A percentile compares a stretch with the other conserved stretches of the same genome.
phyloP scores from a whole-genome alignment of 1,284 basidiomycete species.

The Moesziomyces globuligerus region DNA sequence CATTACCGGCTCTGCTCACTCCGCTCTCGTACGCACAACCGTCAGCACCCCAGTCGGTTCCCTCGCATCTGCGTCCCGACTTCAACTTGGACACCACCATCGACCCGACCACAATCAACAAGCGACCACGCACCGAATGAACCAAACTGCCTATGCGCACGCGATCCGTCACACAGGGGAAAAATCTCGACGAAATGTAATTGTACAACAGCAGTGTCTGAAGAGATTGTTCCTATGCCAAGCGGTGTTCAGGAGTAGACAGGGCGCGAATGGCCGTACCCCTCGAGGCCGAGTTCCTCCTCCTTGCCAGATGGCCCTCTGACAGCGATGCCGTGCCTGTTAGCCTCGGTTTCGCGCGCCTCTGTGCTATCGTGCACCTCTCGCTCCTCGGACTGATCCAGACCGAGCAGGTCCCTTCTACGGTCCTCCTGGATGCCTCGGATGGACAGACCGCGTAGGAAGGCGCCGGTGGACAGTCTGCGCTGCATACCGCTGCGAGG shows the following conservation, averaged over 20 bases:
- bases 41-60: not conserved
- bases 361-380: conserved; percentile 5
- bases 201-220: conserved; percentile 5
- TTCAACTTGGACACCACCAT: conserved; percentile 15
- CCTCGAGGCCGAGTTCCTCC: conserved; percentile 42
- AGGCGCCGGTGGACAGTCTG: conserved; percentile 56
- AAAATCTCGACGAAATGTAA: no score
- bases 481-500: conserved; percentile 40
- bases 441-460: conserved; percentile 39
- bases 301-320: conserved; percentile 31
- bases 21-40: no score
- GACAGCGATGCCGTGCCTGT: conserved; percentile 34
- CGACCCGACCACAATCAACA: conserved; percentile 27
- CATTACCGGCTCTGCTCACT: not conserved
- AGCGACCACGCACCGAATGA: conserved; percentile 23
- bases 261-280: conserved; percentile 36
- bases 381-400: conserved; percentile 25
- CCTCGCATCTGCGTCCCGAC: no score
- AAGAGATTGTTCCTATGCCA: no score
- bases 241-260: conserved; percentile 2
- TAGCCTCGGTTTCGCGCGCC: conserved; percentile 11
- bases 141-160: no score
- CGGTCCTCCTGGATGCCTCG: conserved; percentile 55
- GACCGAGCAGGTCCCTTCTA: conserved; percentile 44
- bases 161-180: no score